phyloP scores from a whole-genome alignment of 345 rosid species.

The Camelina hispida region DNA sequence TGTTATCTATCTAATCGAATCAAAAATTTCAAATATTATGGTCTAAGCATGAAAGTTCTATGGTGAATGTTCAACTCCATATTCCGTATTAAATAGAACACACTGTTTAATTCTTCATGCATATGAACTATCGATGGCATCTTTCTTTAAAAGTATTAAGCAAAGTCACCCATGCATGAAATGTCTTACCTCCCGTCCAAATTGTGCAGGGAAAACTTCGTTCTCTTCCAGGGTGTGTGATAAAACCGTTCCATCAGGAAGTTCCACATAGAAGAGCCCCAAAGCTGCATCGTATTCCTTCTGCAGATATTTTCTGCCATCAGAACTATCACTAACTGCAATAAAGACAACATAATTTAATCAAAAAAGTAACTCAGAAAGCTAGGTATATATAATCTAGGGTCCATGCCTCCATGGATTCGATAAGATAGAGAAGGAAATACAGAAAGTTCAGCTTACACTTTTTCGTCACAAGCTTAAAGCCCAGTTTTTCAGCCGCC shows the following conservation, averaged over 20 bases:
- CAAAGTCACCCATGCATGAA: neutral
- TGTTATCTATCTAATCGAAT: conserved; percentile 3
- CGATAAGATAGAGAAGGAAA: neutral
- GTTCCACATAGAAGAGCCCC: conserved; percentile 82
- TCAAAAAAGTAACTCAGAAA: neutral
- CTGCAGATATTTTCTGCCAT: conserved; percentile 75
- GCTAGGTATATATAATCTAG: neutral
- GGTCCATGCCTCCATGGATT: neutral
- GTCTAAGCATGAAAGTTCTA: neutral
- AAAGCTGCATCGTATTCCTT: conserved; percentile 56
- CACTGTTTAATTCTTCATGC: neutral
- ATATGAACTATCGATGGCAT: neutral
- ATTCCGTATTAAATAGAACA: conserved; percentile 2
- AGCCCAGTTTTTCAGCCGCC: conserved; percentile 90
- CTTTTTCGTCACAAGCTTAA: conserved; percentile 62
- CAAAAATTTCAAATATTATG: conserved; percentile 14
- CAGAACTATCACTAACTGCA: conserved; percentile 58
- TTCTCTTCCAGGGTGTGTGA: conserved; percentile 71
- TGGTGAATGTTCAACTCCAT: neutral
- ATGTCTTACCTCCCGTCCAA: conserved; percentile 83
- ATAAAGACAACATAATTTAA: neutral
- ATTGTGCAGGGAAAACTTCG: conserved; percentile 82
- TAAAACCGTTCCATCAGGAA: conserved; percentile 69
- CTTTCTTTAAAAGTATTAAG: neutral
- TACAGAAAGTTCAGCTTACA: conserved; percentile 53